phyloP scores from a whole-genome alignment of 208 protist genomes.

The Jaenimonas drosophilae region DNA sequence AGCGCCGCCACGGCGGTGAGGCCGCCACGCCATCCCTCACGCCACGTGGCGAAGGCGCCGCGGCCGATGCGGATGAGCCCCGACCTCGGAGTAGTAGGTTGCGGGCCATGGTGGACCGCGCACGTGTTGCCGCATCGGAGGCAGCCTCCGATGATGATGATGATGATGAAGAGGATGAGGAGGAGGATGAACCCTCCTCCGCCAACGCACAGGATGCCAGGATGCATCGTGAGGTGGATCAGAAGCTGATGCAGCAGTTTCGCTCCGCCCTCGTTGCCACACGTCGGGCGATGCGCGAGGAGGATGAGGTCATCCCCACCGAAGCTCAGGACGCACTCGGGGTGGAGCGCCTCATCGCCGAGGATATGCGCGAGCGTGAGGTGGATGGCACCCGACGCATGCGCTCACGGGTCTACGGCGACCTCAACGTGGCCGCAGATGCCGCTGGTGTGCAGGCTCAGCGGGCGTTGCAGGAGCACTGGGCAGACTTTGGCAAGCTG shows the following conservation, averaged over 20 bases:
- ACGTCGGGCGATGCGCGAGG: not conserved
- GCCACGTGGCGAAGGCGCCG: too few species aligned
- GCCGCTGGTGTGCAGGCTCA: conserved; percentile 23
- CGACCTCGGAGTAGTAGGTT: too few species aligned
- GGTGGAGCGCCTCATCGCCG: too few species aligned
- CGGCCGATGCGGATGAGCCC: too few species aligned
- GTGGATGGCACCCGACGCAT: not conserved
- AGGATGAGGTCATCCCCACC: not conserved
- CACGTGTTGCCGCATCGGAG: not conserved
- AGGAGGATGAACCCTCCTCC: not conserved
- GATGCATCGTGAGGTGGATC: too few species aligned
- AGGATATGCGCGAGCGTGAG: not conserved
- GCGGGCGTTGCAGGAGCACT: conserved; percentile 35
- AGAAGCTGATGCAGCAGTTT: too few species aligned
- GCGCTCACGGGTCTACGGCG: conserved; percentile 25
- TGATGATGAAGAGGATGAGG: conserved; percentile 4
- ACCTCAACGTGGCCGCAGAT: conserved; percentile 35
- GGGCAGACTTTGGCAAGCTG: conserved; percentile 53
- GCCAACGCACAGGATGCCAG: not conserved
- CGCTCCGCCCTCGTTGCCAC: not conserved
- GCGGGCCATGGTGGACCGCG: too few species aligned
- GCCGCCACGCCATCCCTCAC: not conserved
- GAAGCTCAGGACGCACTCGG: not conserved
- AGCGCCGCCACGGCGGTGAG: not conserved
- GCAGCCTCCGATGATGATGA: not conserved